Conservation (phyloP, 2,329 filamentous ascomycete genomes). For the Cladophialophora bantiana region DNA sequence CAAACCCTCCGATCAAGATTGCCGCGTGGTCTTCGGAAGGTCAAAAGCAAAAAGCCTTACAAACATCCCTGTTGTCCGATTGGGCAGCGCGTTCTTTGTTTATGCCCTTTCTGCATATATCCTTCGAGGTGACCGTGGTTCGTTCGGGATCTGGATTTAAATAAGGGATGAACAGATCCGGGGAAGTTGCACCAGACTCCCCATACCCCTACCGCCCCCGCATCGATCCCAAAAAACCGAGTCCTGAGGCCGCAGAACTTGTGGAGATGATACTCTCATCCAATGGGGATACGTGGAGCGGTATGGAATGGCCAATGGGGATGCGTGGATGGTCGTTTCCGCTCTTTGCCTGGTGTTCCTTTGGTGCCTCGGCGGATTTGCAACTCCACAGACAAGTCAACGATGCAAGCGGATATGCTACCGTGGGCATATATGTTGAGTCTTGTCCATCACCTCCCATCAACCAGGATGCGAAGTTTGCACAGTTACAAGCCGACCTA, state of each 20-base stretch:
- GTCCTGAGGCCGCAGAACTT: slow-evolving; percentile 1
- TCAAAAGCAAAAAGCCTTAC: neutral
- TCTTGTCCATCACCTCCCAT: neutral
- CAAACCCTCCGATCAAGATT: neutral
- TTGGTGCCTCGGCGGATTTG: slow-evolving; percentile 4
- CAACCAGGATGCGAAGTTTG: neutral
- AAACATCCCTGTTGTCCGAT: neutral
- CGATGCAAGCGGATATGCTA: neutral
- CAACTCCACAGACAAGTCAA: neutral
- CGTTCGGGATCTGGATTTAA: neutral
- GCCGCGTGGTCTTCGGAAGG: neutral
- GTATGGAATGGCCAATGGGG: neutral
- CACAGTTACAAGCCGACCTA: neutral
- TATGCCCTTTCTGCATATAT: neutral
- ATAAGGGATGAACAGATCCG: slow-evolving; percentile 8
- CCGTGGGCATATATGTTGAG: slow-evolving; percentile 1
- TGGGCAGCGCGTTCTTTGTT: neutral
- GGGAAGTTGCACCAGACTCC: neutral
- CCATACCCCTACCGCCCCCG: neutral
- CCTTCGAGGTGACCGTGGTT: neutral
- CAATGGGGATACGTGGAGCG: slow-evolving; percentile 24
- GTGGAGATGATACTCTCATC: slow-evolving; percentile 1
- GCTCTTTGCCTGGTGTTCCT: neutral
- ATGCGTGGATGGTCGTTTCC: slow-evolving; percentile 9
- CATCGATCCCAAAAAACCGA: neutral